Base-by-base conservation (phyloP, 345 rosid genomes). In the Schrenkiella parvula region DNA sequence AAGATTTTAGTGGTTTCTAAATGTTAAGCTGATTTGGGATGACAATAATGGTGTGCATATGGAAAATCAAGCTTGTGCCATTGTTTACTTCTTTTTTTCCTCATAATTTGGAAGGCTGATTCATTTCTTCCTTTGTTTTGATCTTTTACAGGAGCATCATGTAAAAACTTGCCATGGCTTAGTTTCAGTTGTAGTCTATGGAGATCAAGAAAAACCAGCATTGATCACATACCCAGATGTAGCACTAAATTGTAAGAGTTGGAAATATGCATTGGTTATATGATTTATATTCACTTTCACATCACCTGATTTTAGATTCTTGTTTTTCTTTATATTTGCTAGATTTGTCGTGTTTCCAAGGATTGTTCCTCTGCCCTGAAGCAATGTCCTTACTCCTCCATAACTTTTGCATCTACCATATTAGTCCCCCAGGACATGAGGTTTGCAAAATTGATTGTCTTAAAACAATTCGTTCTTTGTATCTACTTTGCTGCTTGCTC, bases 341-440 rank as follows among this genome's bases (percentile, higher is more conserved):
- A 93, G 98, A 93, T 83, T 73, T 86, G 82, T 95, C 97, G 7
- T 95, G 98, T 72, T 91, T 91, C 76, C 96, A 89, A 85, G 96
- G 95, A 70, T 81, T 95, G 73, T 88, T 95, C 74, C 91, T 89
- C 68, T 95, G 95, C 82, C 93, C 93, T 19, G 97, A 95, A 80
- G 93, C 95, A 9, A 84, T 87, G 35, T 88, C 97, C 10, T 83
- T 95, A 83, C 84, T 95, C 43, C 92, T 89, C 12, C 96, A 91
- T 80, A 95, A 91, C 80, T 95, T 95, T 82, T 95, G 97, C 84
- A 83, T 91, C 51, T 95, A 95, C 78, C 99, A 95, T 72, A 87
- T 95, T 48, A 86, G 91, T 66, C 99, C 99, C 29, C 96, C 99
- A 22, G 99, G 99, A 42, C 99, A 95, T 57, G 97, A 95, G 96